Evolutionary conservation across 345 rosid species (phyloP).

Genomic region (Turritis glabra): DNA sequence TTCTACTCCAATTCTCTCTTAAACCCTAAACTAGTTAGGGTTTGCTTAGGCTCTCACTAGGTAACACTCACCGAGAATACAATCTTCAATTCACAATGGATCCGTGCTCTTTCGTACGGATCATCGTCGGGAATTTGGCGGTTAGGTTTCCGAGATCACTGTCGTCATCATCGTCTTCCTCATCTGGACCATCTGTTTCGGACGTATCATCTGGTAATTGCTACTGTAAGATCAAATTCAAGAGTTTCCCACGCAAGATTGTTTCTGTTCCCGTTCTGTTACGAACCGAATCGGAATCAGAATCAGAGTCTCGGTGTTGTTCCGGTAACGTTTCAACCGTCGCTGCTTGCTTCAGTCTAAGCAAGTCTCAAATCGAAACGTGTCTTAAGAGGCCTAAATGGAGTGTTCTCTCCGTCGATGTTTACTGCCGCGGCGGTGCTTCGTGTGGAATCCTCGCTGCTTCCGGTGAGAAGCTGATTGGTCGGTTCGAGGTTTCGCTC

Average conservation of each 20-base stretch:
- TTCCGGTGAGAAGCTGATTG: constrained; percentile 52
- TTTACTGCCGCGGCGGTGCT: constrained; percentile 38
- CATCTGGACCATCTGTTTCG: constrained; percentile 28
- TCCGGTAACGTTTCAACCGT: constrained; percentile 32
- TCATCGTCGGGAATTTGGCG: constrained; percentile 70
- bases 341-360: constrained; percentile 60
- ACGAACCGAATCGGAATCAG: constrained; percentile 12
- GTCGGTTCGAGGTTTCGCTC: constrained; percentile 49
- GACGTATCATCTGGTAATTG: constrained; percentile 23
- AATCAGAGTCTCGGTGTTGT: constrained; percentile 10
- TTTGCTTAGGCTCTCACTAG: background rate
- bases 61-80: background rate
- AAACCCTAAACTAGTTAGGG: constrained; percentile 22
- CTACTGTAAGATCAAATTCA: constrained; percentile 60
- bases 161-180: constrained; percentile 36
- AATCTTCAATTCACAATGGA: constrained; percentile 50
- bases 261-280: constrained; percentile 42
- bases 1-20: constrained; percentile 8
- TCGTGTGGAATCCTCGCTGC: constrained; percentile 40
- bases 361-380: constrained; percentile 48
- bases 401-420: constrained; percentile 43
- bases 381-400: constrained; percentile 11
- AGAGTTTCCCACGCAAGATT: constrained; percentile 43
- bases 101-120: constrained; percentile 84
- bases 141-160: constrained; percentile 45